Evolutionary conservation across 306 rosid genomes (phyloP).

Genomic region (Cotoneaster glaucophyllus): DNA sequence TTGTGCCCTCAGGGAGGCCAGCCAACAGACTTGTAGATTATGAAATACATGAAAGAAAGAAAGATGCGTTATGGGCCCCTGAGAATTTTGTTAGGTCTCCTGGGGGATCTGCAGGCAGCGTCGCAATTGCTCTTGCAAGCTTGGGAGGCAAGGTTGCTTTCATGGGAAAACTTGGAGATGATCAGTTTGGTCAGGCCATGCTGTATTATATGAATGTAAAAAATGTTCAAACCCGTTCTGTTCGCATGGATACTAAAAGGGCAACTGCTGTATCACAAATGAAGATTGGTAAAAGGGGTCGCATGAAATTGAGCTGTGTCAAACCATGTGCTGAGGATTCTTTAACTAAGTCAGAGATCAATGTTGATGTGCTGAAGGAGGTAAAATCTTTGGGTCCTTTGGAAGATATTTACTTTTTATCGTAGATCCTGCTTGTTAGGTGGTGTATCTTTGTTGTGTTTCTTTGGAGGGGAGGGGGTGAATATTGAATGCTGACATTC

Average conservation of each 20-base stretch:
- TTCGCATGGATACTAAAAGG: slow-evolving; percentile 54
- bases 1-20: slow-evolving; percentile 83
- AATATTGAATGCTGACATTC: not conserved
- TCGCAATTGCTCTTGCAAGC: slow-evolving; percentile 84
- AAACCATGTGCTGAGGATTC: slow-evolving; percentile 89
- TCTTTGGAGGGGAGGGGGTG: not conserved
- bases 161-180: slow-evolving; percentile 96
- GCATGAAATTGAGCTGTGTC: slow-evolving; percentile 60
- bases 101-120: slow-evolving; percentile 76
- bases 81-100: slow-evolving; percentile 77
- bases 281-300: slow-evolving; percentile 78
- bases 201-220: slow-evolving; percentile 70
- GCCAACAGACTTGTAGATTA: slow-evolving; percentile 72
- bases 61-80: slow-evolving; percentile 75
- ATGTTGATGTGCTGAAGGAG: slow-evolving; percentile 87
- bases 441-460: not conserved
- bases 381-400: slow-evolving; percentile 35
- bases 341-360: slow-evolving; percentile 65
- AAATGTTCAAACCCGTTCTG: slow-evolving; percentile 86
- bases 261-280: slow-evolving; percentile 58
- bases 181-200: slow-evolving; percentile 75
- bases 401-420: not conserved
- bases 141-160: slow-evolving; percentile 93
- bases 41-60: slow-evolving; percentile 70
- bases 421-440: not conserved